A percentile compares a stretch with the other conserved stretches of the same genome.
These are phyloP conservation scores for Phytophthora crassamura DNA, from an alignment of 352 stramenopile genomes.

Conservation along the genomic window DNA sequence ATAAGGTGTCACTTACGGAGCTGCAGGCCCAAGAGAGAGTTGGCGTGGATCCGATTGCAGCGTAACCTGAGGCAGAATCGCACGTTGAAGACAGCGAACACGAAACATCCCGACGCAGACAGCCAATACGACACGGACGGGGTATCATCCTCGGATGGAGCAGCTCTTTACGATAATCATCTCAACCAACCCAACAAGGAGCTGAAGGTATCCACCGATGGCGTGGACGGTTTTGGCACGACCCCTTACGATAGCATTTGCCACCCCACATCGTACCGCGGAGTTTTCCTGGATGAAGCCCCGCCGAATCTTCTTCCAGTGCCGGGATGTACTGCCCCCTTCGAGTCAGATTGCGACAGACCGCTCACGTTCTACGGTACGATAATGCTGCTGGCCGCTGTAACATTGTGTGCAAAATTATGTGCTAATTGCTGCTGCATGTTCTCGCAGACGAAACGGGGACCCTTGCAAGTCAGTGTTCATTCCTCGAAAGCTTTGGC, in stretches of 20 bases:
- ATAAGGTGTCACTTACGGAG: conserved; percentile 38
- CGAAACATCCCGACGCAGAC: conserved; percentile 13
- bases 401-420: neutral
- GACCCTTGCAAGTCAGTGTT: conserved; percentile 31
- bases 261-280: conserved; percentile 41
- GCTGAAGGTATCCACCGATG: conserved; percentile 1
- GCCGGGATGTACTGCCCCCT: conserved; percentile 16
- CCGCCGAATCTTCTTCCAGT: conserved; percentile 35
- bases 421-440: conserved; percentile 18
- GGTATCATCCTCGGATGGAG: conserved; percentile 1
- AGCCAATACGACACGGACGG: conserved; percentile 20
- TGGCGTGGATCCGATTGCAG: conserved; percentile 45
- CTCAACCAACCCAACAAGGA: neutral
- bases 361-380: conserved; percentile 26
- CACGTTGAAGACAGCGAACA: conserved; percentile 8
- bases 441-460: conserved; percentile 34
- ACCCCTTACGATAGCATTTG: conserved; percentile 11
- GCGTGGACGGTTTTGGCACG: neutral
- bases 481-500: conserved; percentile 42
- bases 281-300: conserved; percentile 27
- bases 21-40: conserved; percentile 48
- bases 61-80: conserved; percentile 29
- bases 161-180: conserved; percentile 1
- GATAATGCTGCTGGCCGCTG: too few species aligned
- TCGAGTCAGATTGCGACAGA: conserved; percentile 24